These are phyloP conservation scores for Rhododendron molle DNA, from an alignment of 148 eudicot species.

Conservation along the genomic window DNA sequence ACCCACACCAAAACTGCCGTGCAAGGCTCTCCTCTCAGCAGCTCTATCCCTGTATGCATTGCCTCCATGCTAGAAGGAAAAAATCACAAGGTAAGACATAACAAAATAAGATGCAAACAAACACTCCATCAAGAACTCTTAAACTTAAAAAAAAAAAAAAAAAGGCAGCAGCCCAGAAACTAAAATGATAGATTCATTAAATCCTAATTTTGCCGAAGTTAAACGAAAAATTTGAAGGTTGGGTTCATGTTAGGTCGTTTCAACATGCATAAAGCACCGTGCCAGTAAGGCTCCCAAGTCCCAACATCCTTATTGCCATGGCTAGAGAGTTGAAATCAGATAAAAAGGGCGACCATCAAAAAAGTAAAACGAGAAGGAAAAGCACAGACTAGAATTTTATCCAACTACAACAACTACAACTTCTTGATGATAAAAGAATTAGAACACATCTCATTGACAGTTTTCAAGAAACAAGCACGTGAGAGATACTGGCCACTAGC, in stretches of 20 bases:
- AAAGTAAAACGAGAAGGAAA: background rate
- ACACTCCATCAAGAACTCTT: background rate
- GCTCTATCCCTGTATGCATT: constrained; percentile 81
- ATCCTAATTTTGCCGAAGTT: background rate
- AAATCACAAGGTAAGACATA: background rate
- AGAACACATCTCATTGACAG: background rate
- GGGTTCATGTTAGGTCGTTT: background rate
- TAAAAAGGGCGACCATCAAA: background rate
- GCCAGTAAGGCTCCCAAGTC: background rate
- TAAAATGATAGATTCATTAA: background rate
- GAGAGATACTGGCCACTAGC: background rate
- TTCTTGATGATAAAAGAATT: background rate
- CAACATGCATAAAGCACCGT: background rate
- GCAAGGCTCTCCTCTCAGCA: constrained; percentile 93
- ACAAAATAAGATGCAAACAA: background rate
- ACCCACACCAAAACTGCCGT: constrained; percentile 78
- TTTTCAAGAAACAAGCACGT: background rate
- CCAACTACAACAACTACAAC: background rate
- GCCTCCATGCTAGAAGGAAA: constrained; percentile 25
- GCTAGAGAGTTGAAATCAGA: background rate
- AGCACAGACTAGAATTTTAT: background rate
- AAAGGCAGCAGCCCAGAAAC: background rate
- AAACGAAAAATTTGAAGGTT: too few relatives aligned
- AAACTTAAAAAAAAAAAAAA: too few relatives aligned
- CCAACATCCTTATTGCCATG: background rate